A percentile compares a stretch with the other conserved stretches of the same genome.
Conservation (phyloP, 176 grass and related monocot species). For the Poa pratensis region DNA sequence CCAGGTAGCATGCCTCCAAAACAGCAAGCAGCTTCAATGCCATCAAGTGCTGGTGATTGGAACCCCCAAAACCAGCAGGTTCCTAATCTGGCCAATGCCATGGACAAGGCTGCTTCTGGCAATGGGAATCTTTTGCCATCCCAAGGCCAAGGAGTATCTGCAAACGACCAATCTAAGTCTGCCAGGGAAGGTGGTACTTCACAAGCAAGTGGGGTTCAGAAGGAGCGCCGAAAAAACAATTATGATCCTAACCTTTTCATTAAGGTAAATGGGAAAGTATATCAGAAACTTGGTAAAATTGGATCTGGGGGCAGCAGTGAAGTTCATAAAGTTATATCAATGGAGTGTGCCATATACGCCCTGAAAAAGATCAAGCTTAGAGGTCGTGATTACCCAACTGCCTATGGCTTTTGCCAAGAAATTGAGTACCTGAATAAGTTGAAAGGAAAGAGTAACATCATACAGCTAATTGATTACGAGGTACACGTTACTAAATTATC, state of each 20-base stretch:
- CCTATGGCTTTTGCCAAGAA: conserved; percentile 93
- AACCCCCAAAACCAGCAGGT: conserved; percentile 44
- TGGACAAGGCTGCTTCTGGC: conserved; percentile 48
- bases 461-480: conserved; percentile 96
- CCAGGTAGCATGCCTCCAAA: conserved; percentile 37
- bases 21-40: conserved; percentile 41
- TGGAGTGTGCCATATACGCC: conserved; percentile 80
- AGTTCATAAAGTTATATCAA: conserved; percentile 95
- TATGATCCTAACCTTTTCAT: conserved; percentile 86
- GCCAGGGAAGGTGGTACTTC: conserved; percentile 47
- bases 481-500: conserved; percentile 45
- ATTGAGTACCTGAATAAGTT: conserved; percentile 89
- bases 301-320: conserved; percentile 96
- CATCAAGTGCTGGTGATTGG: conserved; percentile 46
- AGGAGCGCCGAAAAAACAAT: conserved; percentile 64
- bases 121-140: conserved; percentile 46
- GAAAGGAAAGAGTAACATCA: conserved; percentile 93
- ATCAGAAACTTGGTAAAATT: conserved; percentile 98
- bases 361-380: conserved; percentile 98
- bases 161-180: conserved; percentile 53
- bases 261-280: conserved; percentile 91
- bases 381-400: conserved; percentile 92
- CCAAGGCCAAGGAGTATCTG: conserved; percentile 48
- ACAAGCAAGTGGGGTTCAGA: conserved; percentile 59
- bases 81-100: conserved; percentile 44